These are phyloP conservation scores for Tetradesmus lagerheimii DNA, from an alignment of 139 green algal genomes.

Conservation along the genomic window DNA sequence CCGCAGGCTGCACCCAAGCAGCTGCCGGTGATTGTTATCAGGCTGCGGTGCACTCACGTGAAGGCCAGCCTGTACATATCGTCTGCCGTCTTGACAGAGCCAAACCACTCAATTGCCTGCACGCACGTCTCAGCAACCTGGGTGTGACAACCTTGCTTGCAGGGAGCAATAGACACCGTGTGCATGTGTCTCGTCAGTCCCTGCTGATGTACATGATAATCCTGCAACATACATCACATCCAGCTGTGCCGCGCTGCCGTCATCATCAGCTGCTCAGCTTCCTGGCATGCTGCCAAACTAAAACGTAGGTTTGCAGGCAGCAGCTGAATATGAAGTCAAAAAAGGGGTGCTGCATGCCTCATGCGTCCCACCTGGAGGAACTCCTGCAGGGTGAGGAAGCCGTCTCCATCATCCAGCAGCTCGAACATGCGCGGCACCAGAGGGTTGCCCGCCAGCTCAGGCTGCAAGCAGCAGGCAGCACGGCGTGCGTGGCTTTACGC, in stretches of 20 bases:
- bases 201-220: too few relatives aligned
- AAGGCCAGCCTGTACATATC: constrained; percentile 18
- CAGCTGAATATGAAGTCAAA: too few relatives aligned
- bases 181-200: too few relatives aligned
- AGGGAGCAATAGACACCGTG: background rate
- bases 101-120: constrained; percentile 17
- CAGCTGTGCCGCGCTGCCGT: too few relatives aligned
- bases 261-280: too few relatives aligned
- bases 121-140: background rate
- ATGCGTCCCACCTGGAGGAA: background rate
- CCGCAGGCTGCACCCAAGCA: background rate
- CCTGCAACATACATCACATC: too few relatives aligned
- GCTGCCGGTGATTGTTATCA: background rate
- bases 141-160: background rate
- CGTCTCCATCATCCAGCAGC: constrained; percentile 60
- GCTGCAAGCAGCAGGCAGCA: constrained; percentile 23
- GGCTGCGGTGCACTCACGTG: background rate
- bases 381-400: constrained; percentile 52
- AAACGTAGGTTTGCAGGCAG: too few relatives aligned
- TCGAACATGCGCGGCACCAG: constrained; percentile 62
- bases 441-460: constrained; percentile 60
- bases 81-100: background rate
- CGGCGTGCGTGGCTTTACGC: too few relatives aligned
- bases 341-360: background rate
- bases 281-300: too few relatives aligned